Evolutionary conservation across 176 grass and related monocot species (phyloP), one percentile per base, ranked within the genome.

Genomic region (Thalia dealbata): DNA sequence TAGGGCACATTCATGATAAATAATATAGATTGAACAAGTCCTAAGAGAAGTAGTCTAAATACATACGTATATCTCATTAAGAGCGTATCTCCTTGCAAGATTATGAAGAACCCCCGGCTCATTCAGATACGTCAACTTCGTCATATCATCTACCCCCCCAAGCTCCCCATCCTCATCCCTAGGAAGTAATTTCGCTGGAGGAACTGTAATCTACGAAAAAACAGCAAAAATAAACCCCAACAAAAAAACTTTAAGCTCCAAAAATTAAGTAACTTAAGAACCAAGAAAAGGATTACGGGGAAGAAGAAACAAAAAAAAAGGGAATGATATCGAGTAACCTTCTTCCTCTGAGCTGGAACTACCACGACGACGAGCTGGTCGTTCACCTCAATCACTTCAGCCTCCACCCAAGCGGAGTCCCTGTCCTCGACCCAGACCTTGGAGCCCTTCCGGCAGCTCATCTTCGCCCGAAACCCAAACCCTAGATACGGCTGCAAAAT

Each of bases 31-130:
- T 38, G 69, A 51, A 46, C 54, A 82, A 38, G 48, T 44, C 19
- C 42, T 2, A 6, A 10, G 51, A 32, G 8, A 64, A 32, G 5
- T 16, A 64, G 26, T 30, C 14, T 7, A 80, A 67, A 14, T 46
- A 81, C 95, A 74, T 82, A 91, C 95, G 61, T 99, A 99, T 72
- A 99, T 99, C 78, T 99, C 95, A 73, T 93, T 99, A 67, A 99
- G 86, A 52, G 87, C 67, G 74, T 99, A 99, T 92, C 95, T 92
- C 70, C 84, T 90, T 71, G 91, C 83, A 38, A 99, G 75, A 84
- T 99, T 99, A 81, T 99, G 91, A 52, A 99, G 83, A 76, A 99
- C 95, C 15, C 95, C 95, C 25, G 95, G 90, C 77, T 99, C 95
- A 75, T 91, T 99, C 10, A 99, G 81, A 88, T 99, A 99, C 10